Evolutionary conservation across 2,329 filamentous ascomycete species (phyloP).

Genomic region (Aspergillus aculeatinus): DNA sequence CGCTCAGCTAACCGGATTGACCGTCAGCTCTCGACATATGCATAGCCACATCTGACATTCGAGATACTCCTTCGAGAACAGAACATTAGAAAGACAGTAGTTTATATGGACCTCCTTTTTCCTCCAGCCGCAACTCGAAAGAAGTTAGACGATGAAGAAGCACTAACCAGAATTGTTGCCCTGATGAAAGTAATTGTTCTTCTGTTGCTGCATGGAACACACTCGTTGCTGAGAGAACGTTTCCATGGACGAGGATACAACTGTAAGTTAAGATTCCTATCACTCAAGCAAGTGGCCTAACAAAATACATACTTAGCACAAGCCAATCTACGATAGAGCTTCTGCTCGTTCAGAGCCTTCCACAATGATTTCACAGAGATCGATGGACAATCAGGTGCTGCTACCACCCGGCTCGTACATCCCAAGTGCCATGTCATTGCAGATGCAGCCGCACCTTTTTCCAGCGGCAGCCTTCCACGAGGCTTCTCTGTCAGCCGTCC

Average conservation of each 20-base stretch:
- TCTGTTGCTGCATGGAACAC: not conserved
- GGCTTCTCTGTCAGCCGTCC: slow-evolving; percentile 1
- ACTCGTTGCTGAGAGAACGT: not conserved
- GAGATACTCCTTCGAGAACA: slow-evolving; percentile 3
- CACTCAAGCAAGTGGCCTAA: not conserved
- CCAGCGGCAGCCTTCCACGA: slow-evolving; percentile 1
- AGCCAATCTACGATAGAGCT: not conserved
- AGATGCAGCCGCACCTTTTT: slow-evolving; percentile 2
- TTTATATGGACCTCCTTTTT: not conserved
- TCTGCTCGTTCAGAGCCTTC: not conserved
- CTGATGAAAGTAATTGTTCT: not conserved
- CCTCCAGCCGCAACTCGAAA: slow-evolving; percentile 1
- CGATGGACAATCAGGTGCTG: not conserved
- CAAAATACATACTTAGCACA: not conserved
- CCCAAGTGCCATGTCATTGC: not conserved
- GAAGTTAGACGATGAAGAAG: not conserved
- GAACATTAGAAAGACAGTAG: not conserved
- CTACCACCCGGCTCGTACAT: not conserved
- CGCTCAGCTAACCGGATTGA: slow-evolving; percentile 13
- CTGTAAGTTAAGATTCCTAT: not conserved
- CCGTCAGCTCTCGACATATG: slow-evolving; percentile 15
- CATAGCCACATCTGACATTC: slow-evolving; percentile 24
- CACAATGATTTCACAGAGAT: not conserved
- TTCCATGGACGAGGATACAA: not conserved
- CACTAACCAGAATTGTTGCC: not conserved